Evolutionary conservation across 768 basidiomycete genomes (phyloP), one percentile per base, ranked within the genome.

Genomic region (Phylloporus sp.): DNA sequence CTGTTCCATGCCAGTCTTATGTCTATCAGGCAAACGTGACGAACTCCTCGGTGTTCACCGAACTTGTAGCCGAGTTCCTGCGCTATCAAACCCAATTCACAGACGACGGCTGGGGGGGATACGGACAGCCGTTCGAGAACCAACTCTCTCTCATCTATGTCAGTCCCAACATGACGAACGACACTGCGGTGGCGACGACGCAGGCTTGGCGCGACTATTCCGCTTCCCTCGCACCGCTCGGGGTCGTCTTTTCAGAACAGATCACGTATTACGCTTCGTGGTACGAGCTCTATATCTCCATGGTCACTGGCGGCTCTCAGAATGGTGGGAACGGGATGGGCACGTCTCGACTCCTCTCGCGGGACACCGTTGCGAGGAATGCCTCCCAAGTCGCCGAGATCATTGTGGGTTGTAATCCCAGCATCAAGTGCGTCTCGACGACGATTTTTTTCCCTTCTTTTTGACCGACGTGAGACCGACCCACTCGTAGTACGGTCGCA

Each of bases 61-160:
- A 57, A 1, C 59, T 75, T n/a, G 49, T 66, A 7, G 66, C 68
- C 0, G 69, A 68, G 43, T 61, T 70, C 26, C 35, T 75, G 22
- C 44, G 35, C 15, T 38, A 6, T 23, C 37, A 46, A 33, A 32
- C 67, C 0, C 49, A 56, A 6, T 54, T 75, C 9, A 64, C 73
- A 0, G 71, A 77, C 22, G 58, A 58, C 2, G 72, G 71, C 0
- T 78, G 72, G 74, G 69, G 70, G 3, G 74, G 73, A 3, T 75
- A 70, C 37, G 53, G 59, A 49, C 0, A 1, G 0, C n/a, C 58
- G 32, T 39, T 35, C 7, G 38, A 27, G n/a, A 31, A 43, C 24
- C 45, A 38, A 9, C 3, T 59, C 5, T 1, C 1, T 5, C 56
- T 69, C 31, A 18, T 53, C 9, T 62, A 61, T 37, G 40, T 70